A percentile compares a stretch with the other conserved stretches of the same genome.
Conservation (phyloP, 169 alveolate genomes). For the Babesia divergens region DNA sequence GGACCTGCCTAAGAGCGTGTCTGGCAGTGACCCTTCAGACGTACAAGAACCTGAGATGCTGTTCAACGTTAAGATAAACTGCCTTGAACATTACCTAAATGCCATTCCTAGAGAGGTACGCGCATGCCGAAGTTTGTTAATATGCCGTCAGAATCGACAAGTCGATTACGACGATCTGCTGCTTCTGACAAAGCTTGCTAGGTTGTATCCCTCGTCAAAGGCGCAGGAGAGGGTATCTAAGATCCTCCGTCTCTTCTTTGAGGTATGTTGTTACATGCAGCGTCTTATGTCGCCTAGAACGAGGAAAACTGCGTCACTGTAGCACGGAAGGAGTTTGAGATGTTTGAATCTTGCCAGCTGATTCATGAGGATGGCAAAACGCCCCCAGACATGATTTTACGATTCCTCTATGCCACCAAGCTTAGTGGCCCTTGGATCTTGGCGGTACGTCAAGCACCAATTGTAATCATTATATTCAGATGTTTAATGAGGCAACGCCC, state of each 20-base stretch:
- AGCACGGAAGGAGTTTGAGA: conserved; percentile 21
- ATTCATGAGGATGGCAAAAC: not conserved
- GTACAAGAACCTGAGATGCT: conserved; percentile 23
- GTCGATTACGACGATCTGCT: conserved; percentile 11
- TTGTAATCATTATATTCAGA: not conserved
- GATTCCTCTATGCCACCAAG: conserved; percentile 14
- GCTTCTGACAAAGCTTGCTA: conserved; percentile 3
- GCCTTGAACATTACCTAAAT: conserved; percentile 19
- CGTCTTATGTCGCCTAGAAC: not conserved
- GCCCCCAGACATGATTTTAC: not conserved
- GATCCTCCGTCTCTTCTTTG: conserved; percentile 26
- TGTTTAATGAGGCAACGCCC: conserved; percentile 5
- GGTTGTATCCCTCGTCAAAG: conserved; percentile 8
- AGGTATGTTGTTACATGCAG: not conserved
- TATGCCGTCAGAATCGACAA: conserved; percentile 3
- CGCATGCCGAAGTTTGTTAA: not conserved
- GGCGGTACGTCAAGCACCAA: not conserved
- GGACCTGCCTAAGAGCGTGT: not conserved
- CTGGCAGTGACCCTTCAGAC: not conserved
- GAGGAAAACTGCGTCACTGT: conserved; percentile 26
- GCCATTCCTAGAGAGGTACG: conserved; percentile 29
- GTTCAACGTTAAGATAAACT: conserved; percentile 33
- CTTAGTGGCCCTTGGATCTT: not conserved
- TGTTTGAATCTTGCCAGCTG: conserved; percentile 11
- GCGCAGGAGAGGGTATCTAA: conserved; percentile 27